phyloP scores from a whole-genome alignment of 768 basidiomycete genomes.

The Punctularia strigosozonata region DNA sequence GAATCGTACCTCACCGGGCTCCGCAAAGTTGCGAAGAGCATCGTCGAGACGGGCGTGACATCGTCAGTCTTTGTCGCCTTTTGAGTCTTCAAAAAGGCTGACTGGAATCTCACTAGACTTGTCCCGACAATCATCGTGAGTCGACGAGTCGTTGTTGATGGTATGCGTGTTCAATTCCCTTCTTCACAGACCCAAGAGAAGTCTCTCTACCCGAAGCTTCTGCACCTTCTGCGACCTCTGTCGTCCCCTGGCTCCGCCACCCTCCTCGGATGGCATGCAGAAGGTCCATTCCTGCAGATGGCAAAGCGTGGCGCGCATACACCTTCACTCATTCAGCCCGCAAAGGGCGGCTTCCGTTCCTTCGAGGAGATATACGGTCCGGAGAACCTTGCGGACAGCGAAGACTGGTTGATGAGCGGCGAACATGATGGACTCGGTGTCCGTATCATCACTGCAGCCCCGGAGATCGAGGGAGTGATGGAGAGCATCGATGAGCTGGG shows the following conservation, averaged over 20 bases:
- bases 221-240: conserved; percentile 57
- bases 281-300: conserved; percentile 79
- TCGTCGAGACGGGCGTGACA: conserved; percentile 82
- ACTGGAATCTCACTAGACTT: conserved; percentile 11
- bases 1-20: conserved; percentile 57
- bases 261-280: conserved; percentile 81
- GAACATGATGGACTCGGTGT: conserved; percentile 35
- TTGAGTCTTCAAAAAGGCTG: conserved; percentile 1
- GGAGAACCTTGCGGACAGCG: conserved; percentile 46
- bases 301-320: conserved; percentile 82
- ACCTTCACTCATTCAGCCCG: conserved; percentile 48
- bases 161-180: neutral
- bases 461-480: conserved; percentile 79
- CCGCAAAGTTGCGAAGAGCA: conserved; percentile 57
- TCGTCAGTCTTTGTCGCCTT: conserved; percentile 38
- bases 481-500: conserved; percentile 46
- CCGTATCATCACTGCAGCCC: conserved; percentile 77
- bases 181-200: conserved; percentile 61
- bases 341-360: conserved; percentile 48
- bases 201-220: conserved; percentile 58
- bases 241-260: conserved; percentile 54
- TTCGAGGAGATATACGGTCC: conserved; percentile 69
- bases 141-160: conserved; percentile 3
- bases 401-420: conserved; percentile 54
- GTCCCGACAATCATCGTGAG: conserved; percentile 47